A percentile compares a stretch with the other conserved stretches of the same genome.
phyloP scores from a whole-genome alignment of 2,329 filamentous ascomycete genomes.

The Myriosclerotinia duriaeana region DNA sequence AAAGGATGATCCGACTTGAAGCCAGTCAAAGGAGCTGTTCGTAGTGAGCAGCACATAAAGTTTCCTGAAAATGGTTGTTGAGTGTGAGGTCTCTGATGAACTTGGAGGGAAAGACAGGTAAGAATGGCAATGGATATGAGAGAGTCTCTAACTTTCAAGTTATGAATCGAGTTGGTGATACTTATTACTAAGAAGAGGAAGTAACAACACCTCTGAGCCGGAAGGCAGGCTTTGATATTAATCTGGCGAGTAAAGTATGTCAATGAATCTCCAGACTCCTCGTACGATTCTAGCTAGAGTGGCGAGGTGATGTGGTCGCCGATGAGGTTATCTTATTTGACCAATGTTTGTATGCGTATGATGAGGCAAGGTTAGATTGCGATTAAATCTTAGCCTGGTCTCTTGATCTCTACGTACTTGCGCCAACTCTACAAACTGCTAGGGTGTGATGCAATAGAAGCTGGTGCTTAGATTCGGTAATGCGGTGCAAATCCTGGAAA shows the following conservation, averaged over 20 bases:
- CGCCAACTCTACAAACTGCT: slow-evolving; percentile 1
- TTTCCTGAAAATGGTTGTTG: background rate
- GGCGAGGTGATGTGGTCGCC: slow-evolving; percentile 7
- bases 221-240: slow-evolving; percentile 3
- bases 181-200: background rate
- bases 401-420: slow-evolving; percentile 19
- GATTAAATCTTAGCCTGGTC: slow-evolving; percentile 17
- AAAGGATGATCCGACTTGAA: slow-evolving; percentile 37
- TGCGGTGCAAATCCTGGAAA: slow-evolving; percentile 9
- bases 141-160: background rate
- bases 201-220: background rate
- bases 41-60: slow-evolving; percentile 36
- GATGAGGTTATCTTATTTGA: slow-evolving; percentile 10
- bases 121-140: background rate
- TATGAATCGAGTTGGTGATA: background rate
- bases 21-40: slow-evolving; percentile 32
- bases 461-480: slow-evolving; percentile 6
- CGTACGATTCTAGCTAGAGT: background rate
- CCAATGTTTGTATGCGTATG: background rate
- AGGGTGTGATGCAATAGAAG: slow-evolving; percentile 2
- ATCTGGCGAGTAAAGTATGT: background rate
- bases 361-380: background rate
- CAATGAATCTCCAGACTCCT: background rate
- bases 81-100: background rate
- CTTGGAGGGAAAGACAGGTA: background rate